Base-by-base conservation (phyloP, 805 yeast genomes). In the Nakazawaea wickerhamii region DNA sequence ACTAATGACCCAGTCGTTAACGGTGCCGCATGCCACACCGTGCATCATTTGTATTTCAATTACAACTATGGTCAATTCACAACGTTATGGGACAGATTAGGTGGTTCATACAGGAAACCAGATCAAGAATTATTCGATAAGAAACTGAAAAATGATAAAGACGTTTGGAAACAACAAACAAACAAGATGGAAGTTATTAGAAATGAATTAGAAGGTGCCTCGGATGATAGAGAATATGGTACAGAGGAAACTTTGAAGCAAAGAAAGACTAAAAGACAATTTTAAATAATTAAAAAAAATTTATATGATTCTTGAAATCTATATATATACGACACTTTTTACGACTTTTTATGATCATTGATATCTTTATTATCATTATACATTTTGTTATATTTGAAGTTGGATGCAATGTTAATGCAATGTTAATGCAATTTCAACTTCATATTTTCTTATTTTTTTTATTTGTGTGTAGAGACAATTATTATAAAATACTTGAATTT, bases 11-110 rank as follows among this genome's bases (percentile, higher is more conserved):
- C 97, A 5, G 76, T 88, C 45, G 84, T 93, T 51, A 93, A 93
- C 64, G 99, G 99, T 55, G 90, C 98, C 14, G 99, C 99, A 5
- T 91, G 98, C 65, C 99, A 93, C 68, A 90, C 99, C 1, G 81
- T 91, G 37, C 99, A 93, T 65, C 99, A 93, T 61, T 68, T 93
- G 54, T 93, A 93, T 68, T 93, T 93, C 79, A 91, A 91, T 73
- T 93, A 93, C 68, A 93, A 93, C 71, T 93, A 90, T 60, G 99
- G 99, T 30, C 99, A 93, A 68, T 93, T 91, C 70, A 90, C 98
- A 36, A 93, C 99, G 14, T 70, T 93, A 51, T 93, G 99, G 99
- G 99, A 93, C 63, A 82, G 99, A 67, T 67, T 93, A 45, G 98
- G 98, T 40, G 84, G 89, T 36, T 79, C 95, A 21, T 90, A 93